phyloP scores from a whole-genome alignment of 257 asterid species.

The Agastache rugosa region DNA sequence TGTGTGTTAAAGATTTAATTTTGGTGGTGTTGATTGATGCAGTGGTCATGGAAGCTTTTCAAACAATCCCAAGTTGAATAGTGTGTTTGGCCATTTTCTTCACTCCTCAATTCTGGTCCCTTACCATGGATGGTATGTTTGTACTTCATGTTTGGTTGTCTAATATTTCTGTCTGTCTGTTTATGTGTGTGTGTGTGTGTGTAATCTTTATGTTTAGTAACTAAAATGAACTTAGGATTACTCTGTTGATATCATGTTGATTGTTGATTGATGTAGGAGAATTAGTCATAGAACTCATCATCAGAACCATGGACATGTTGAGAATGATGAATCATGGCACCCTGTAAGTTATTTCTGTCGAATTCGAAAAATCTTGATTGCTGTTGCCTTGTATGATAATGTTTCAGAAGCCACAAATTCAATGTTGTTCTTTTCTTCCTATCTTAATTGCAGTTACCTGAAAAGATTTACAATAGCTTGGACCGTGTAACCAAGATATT shows the following conservation, averaged over 20 bases:
- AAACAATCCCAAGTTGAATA: constrained; percentile 67
- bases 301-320: constrained; percentile 98
- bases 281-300: constrained; percentile 97
- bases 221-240: not conserved
- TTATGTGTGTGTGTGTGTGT: not conserved
- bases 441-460: constrained; percentile 51
- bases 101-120: constrained; percentile 98
- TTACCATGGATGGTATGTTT: constrained; percentile 91
- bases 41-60: constrained; percentile 99
- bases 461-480: constrained; percentile 63
- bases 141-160: not conserved
- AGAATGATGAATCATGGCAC: constrained; percentile 95
- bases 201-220: not conserved
- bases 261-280: constrained; percentile 60
- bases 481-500: constrained; percentile 58
- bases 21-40: constrained; percentile 41
- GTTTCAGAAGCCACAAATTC: not conserved
- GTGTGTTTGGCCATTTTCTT: constrained; percentile 89
- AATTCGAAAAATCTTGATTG: not conserved
- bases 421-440: constrained; percentile 1
- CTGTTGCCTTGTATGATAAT: not conserved
- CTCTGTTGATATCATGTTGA: not conserved
- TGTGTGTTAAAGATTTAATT: not conserved
- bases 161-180: not conserved
- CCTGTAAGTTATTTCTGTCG: constrained; percentile 54